Percentiles rank a stretch among this genome's conserved stretches.
phyloP scores from a whole-genome alignment of 2,329 filamentous ascomycete genomes.

The Hymenoscyphus repandus region DNA sequence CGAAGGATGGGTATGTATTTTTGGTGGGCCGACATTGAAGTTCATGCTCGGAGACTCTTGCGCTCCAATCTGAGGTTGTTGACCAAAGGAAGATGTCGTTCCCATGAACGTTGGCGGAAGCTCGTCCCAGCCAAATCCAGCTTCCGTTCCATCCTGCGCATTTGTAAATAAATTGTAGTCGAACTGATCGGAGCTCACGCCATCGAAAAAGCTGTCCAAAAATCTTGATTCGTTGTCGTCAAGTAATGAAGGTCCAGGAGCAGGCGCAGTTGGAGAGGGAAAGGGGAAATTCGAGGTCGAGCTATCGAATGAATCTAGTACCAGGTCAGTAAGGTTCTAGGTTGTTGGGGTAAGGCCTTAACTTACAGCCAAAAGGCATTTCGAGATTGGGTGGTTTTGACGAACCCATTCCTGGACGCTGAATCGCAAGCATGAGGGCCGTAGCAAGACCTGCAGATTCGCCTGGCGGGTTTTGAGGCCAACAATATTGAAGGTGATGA shows the following conservation, averaged over 20 bases:
- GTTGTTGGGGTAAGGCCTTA: not conserved
- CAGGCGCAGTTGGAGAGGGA: conserved; percentile 54
- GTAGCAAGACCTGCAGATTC: not conserved
- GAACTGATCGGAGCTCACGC: conserved; percentile 47
- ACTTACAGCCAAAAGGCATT: conserved; percentile 65
- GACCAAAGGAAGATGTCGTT: conserved; percentile 57
- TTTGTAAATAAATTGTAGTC: conserved; percentile 40
- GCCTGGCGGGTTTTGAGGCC: not conserved
- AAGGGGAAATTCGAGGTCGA: conserved; percentile 39
- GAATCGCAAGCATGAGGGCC: conserved; percentile 53
- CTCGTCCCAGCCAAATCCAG: conserved; percentile 49
- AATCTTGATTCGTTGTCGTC: conserved; percentile 56
- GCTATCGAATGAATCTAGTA: conserved; percentile 41
- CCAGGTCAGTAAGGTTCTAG: conserved; percentile 9
- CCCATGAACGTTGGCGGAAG: conserved; percentile 62
- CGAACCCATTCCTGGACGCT: conserved; percentile 54
- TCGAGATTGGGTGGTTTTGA: conserved; percentile 50
- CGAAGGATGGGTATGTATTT: conserved; percentile 9
- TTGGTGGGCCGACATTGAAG: conserved; percentile 19
- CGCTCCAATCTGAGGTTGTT: conserved; percentile 29
- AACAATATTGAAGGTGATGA: not conserved
- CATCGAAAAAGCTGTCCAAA: conserved; percentile 53
- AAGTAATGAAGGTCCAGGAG: conserved; percentile 60
- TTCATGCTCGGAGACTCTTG: conserved; percentile 17
- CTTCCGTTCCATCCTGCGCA: conserved; percentile 42